Evolutionary conservation across 306 rosid genomes (phyloP), one percentile per base, ranked within the genome.

Genomic region (Chamaecrista fasciculata): DNA sequence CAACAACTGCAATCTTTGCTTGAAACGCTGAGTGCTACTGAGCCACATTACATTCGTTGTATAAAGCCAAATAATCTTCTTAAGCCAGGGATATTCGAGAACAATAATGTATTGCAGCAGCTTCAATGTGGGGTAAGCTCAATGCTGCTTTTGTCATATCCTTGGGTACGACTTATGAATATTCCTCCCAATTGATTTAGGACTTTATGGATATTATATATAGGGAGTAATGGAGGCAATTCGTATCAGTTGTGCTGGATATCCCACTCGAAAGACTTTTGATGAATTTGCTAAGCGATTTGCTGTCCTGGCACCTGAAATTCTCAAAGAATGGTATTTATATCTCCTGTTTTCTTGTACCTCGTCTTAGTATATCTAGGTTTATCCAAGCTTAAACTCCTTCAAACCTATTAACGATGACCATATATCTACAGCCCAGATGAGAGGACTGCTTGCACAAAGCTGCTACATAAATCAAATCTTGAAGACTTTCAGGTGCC

Each of bases 161-260:
- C 29, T 76, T 6, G 62, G 37, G 62, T 0, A 65, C 62, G 67
- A 50, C 42, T 28, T 67, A 39, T 44, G 74, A 53, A n/a, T 31
- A 55, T 10, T 55, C 46, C 36, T 44, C 31, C 59, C 55, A 50
- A 34, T 40, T 73, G 59, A 80, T 44, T 51, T 64, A 23, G 62
- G 31, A 67, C 69, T 73, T 62, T 71, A 20, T 52, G 72, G 42
- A 56, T 70, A 39, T 48, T 26, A 28, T 64, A 72, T 65, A 15
- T 73, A 94, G 99, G 99, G 99, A 72, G 99, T 94, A 67, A 94
- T 94, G 99, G 99, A 94, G 81, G 99, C 99, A 67, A 94, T 94
- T 78, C 79, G 99, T 83, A 91, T 94, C 80, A 94, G 99, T 78
- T 88, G 97, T 74, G 97, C 99, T 37, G 99, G 99, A 72, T 94